Evolutionary conservation across 768 basidiomycete genomes (phyloP).

Genomic region (Rhodocollybia butyracea): DNA sequence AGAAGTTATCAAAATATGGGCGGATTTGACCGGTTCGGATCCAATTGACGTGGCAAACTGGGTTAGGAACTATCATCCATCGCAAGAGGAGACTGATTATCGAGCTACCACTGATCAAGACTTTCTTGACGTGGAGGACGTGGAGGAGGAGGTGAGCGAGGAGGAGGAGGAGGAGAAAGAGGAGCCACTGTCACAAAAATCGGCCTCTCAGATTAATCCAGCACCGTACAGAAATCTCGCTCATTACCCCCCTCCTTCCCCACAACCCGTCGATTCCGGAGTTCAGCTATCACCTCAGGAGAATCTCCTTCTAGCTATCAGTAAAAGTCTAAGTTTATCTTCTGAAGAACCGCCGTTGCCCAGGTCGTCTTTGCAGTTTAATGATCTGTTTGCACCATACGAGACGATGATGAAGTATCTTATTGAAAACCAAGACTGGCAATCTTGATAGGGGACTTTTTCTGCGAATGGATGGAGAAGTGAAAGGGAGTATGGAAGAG

Average conservation of each 20-base stretch:
- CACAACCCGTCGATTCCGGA: too few relatives aligned
- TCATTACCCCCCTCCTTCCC: not conserved
- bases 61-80: not conserved
- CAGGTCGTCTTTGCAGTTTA: not conserved
- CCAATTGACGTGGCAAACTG: not conserved
- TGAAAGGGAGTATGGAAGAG: too few relatives aligned
- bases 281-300: not conserved
- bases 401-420: constrained; percentile 1
- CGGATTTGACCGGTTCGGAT: not conserved
- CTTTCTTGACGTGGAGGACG: too few relatives aligned
- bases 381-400: not conserved
- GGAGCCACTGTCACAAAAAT: not conserved
- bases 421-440: not conserved
- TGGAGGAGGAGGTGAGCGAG: too few relatives aligned
- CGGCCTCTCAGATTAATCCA: not conserved
- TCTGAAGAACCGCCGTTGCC: not conserved
- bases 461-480: too few relatives aligned
- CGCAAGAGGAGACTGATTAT: not conserved
- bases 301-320: not conserved
- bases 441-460: not conserved
- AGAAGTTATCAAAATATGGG: not conserved
- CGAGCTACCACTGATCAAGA: too few relatives aligned
- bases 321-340: not conserved
- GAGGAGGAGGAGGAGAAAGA: not conserved
- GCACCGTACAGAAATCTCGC: not conserved